phyloP scores from a whole-genome alignment of 768 basidiomycete genomes.

The Pisolithus sp. region DNA sequence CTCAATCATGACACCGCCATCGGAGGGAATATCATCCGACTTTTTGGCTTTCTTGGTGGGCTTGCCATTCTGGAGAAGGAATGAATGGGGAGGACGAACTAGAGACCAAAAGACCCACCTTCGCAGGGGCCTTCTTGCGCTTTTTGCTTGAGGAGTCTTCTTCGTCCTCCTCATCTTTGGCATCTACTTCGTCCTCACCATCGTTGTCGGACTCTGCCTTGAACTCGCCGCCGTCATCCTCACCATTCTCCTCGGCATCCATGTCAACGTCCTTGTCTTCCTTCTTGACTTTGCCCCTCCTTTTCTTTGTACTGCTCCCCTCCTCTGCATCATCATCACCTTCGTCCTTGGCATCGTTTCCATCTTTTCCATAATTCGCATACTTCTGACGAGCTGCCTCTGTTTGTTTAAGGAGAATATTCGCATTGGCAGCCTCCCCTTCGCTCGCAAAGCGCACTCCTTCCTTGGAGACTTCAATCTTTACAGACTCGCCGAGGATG shows the following conservation, averaged over 20 bases:
- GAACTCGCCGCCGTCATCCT: slow-evolving; percentile 38
- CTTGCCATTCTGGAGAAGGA: slow-evolving; percentile 24
- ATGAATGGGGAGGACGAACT: background rate
- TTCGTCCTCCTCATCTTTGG: slow-evolving; percentile 39
- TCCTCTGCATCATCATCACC: slow-evolving; percentile 35
- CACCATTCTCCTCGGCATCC: slow-evolving; percentile 46
- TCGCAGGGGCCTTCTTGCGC: slow-evolving; percentile 53
- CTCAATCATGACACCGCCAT: slow-evolving; percentile 65
- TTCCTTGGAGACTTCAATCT: slow-evolving; percentile 94
- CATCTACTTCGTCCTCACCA: slow-evolving; percentile 35
- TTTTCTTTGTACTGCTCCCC: slow-evolving; percentile 23
- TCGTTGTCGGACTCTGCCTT: slow-evolving; percentile 40
- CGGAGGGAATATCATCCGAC: slow-evolving; percentile 45
- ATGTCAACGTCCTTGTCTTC: slow-evolving; percentile 40
- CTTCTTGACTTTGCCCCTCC: slow-evolving; percentile 38
- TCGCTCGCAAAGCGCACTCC: slow-evolving; percentile 90
- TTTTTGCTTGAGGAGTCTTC: slow-evolving; percentile 55
- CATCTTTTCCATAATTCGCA: slow-evolving; percentile 37
- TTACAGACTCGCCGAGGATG: slow-evolving; percentile 86
- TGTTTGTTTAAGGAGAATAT: slow-evolving; percentile 72
- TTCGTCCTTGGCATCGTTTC: slow-evolving; percentile 37
- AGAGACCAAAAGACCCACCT: slow-evolving; percentile 30
- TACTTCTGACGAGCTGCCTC: slow-evolving; percentile 43
- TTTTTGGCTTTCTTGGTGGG: slow-evolving; percentile 57
- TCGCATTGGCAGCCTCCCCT: slow-evolving; percentile 91